phyloP scores from a whole-genome alignment of 768 basidiomycete genomes.

The Porphyrellus cyaneotinctus region DNA sequence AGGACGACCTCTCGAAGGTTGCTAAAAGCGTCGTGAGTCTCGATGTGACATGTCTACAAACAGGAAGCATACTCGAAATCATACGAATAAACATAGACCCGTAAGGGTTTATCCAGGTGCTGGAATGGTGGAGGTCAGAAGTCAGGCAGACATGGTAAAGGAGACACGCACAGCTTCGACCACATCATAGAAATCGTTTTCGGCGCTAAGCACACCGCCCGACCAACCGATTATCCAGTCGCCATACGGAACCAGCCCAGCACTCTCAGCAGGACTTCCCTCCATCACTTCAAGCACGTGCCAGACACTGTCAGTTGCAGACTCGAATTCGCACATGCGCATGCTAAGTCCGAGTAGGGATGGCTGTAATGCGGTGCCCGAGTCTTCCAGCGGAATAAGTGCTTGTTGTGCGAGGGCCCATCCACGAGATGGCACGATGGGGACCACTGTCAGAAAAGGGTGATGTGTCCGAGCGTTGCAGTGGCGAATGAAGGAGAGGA shows the following conservation, averaged over 20 bases:
- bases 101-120: constrained; percentile 91
- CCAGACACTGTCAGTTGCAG: constrained; percentile 92
- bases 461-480: neutral
- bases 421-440: constrained; percentile 76
- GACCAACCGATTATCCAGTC: constrained; percentile 87
- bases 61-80: constrained; percentile 80
- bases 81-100: constrained; percentile 94
- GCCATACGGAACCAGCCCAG: constrained; percentile 89
- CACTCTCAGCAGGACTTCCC: constrained; percentile 93
- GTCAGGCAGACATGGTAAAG: neutral
- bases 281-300: constrained; percentile 96
- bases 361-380: constrained; percentile 55
- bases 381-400: constrained; percentile 35
- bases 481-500: neutral
- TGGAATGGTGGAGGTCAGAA: constrained; percentile 30
- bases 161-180: constrained; percentile 75
- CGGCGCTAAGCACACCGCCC: constrained; percentile 84
- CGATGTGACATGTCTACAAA: neutral
- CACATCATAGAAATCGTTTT: constrained; percentile 94
- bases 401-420: constrained; percentile 61
- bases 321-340: constrained; percentile 87
- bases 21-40: constrained; percentile 39
- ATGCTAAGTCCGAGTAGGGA: constrained; percentile 93
- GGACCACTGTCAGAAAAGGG: constrained; percentile 55
- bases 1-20: constrained; percentile 90